Conservation (phyloP, 2,329 filamentous ascomycete species). For the Xylariales sp. region DNA sequence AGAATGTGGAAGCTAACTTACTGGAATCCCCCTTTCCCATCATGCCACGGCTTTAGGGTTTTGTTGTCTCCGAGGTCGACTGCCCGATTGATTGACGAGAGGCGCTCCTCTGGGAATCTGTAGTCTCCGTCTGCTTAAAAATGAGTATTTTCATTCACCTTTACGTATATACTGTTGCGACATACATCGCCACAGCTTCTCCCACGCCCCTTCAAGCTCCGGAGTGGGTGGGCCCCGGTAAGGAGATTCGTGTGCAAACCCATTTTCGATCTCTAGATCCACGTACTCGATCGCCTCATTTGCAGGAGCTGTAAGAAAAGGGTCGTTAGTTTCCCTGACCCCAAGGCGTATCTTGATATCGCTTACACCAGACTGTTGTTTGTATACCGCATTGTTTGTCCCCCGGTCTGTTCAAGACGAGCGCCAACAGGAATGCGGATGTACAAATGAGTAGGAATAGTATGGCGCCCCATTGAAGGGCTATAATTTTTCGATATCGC, state of each 20-base stretch:
- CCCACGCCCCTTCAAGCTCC: constrained; percentile 31
- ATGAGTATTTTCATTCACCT: too few relatives aligned
- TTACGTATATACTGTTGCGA: not conserved
- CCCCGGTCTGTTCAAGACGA: constrained; percentile 11
- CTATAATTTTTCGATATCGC: too few relatives aligned
- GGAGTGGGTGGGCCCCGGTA: constrained; percentile 32
- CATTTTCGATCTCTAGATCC: constrained; percentile 23
- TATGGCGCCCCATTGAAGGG: too few relatives aligned
- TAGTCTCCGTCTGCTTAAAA: constrained; percentile 14
- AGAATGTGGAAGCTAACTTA: constrained; percentile 1
- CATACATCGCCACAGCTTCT: constrained; percentile 26
- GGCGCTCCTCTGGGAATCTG: constrained; percentile 29
- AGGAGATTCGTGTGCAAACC: constrained; percentile 28
- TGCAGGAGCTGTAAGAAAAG: constrained; percentile 18
- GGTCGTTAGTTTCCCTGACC: not conserved
- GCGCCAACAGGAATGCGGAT: not conserved
- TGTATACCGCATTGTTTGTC: constrained; percentile 27
- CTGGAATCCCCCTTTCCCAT: constrained; percentile 33
- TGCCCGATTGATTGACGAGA: constrained; percentile 25
- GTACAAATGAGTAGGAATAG: too few relatives aligned
- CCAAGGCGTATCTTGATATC: not conserved
- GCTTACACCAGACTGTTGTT: constrained; percentile 33
- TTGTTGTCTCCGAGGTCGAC: constrained; percentile 31
- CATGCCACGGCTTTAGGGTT: constrained; percentile 32
- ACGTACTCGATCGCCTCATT: constrained; percentile 33